Base-by-base conservation (phyloP, 345 rosid genomes). In the Sapria himalayana region DNA sequence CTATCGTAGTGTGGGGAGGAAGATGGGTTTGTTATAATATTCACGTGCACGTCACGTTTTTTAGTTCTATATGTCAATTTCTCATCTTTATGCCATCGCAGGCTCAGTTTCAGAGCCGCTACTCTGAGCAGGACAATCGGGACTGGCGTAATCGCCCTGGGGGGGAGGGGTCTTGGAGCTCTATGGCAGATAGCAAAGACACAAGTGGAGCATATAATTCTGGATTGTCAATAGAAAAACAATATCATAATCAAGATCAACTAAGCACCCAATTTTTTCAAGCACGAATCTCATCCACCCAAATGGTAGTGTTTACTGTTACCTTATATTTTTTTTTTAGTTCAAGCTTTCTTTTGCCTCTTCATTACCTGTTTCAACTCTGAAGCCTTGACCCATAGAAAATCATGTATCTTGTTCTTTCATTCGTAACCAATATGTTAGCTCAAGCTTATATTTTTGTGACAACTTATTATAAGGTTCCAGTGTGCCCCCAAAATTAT, bases 111-210 rank as follows among this genome's bases (percentile, higher is more conserved):
- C 86, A 49, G 55, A 58, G 44, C 52, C 86, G 94, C 22, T 82
- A 61, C 47, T 55, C 74, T 20, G 91, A 89, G 65, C 68, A 75
- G 19, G 94, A 82, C 61, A 89, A 60, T 56, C 94, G 94, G 41
- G 91, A 89, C 48, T 89, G 93, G 94, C 93, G 76, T 43, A 66
- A 50, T 19, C 93, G 93, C 49, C 21, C 82, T 40, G 74, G 79
- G 41, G 93, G 80, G 59, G 93, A 80, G 48, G 51, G 74, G 51
- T 68, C 89, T 10, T 61, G 75, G 70, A 82, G 79, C 37, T 56
- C 68, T 23, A 58, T 54, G 49, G 62, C 64, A 7, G 73, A 72
- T 43, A 49, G 43, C 57, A 69, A 68, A 61, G 81, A 78, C 22
- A 33, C 34, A 9, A 59, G 48, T 25, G 50, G 50, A 18, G 56